Evolutionary conservation across 768 basidiomycete species (phyloP), one percentile per base, ranked within the genome.

Genomic region (Termitomyces sp.): DNA sequence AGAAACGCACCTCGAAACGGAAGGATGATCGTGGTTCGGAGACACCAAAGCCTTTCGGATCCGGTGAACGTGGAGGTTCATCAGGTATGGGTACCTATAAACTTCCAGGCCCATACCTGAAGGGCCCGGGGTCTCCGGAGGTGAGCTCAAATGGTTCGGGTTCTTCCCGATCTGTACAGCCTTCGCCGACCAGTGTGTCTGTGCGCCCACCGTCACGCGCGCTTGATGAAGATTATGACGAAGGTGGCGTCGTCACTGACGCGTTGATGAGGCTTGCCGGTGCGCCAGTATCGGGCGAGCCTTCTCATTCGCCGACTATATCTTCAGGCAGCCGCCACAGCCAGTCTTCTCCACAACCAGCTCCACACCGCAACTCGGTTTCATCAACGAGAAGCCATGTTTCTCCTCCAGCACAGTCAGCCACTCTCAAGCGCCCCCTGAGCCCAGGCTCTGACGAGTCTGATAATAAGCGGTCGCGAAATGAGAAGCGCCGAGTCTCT

Each of bases 201-300:
- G 80, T 84, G 53, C 72, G 82, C 38, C 80, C 84, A 18, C 85
- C 87, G 7, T 76, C 84, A 12, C 80, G 94, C 7, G 73, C 82
- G 1, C 80, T 95, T 18, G 93, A 97, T 65, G 94, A 98, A 63
- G 90, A 97, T 64, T 97, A 97, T 64, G 94, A 98, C 64, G 94
- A 94, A 70, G 78, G 77, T 26, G 90, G 88, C 26, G 90, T 54
- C 26, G 90, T 54, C 13, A 58, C 91, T 4, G 92, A 93, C 63
- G 84, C 90, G 0, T 74, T 97, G 35, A 90, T 97, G 71, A 84
- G 80, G 2, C 77, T 97, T 58, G 72, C 87, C 24, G 77, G 69
- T 52, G 63, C 64, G 16, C 66, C 72, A 42, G 63, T 64, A 24
- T 57, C 62, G 20, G 73, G 70, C 54, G 78, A 38, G 36, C 72